Evolutionary conservation across 306 rosid genomes (phyloP), one percentile per base, ranked within the genome.

Genomic region (Vigna unguiculata): DNA sequence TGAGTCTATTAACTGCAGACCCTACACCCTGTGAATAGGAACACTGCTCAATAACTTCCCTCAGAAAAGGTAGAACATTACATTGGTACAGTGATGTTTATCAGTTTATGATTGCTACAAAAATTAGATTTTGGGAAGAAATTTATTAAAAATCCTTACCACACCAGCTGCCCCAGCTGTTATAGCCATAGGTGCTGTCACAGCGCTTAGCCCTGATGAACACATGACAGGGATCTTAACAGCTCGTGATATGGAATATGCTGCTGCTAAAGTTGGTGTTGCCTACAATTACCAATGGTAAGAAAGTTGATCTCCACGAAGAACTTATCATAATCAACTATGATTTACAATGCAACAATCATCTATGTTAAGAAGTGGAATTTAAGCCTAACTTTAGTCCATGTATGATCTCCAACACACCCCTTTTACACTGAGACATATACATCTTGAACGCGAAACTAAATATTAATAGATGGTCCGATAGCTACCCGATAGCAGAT

Each of bases 91-190:
- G 19, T 22, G 49, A 14, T 34, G 51, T 41, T 2, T 65, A 65
- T 38, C 11, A 40, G 65, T 51, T 75, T 67, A 19, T 72, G 59
- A 19, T 22, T 60, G 66, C 53, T 52, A 47, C 15, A 52, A 13
- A 49, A 20, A 19, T 22, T 40, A 21, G 54, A 28, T 21, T n/a
- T n/a, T 24, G 52, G 30, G 25, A 70, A 75, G 59, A 64, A 46
- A 57, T 60, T 17, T 64, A 46, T 38, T 9, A 58, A 61, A 64
- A 71, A 5, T 47, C 8, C 93, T 21, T 88, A 94, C 96, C 91
- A 94, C 98, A 22, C 98, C 98, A 7, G 98, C 82, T 36, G 98
- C 97, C 62, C 98, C 98, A 8, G 95, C 96, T 28, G 95, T 74
- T 82, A 94, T 87, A 79, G 97, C 98, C 98, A 94, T 87, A 54